A percentile compares a stretch with the other conserved stretches of the same genome.
Evolutionary conservation across 2,329 filamentous ascomycete genomes (phyloP).

Genomic region (Knoxdaviesia capensis): DNA sequence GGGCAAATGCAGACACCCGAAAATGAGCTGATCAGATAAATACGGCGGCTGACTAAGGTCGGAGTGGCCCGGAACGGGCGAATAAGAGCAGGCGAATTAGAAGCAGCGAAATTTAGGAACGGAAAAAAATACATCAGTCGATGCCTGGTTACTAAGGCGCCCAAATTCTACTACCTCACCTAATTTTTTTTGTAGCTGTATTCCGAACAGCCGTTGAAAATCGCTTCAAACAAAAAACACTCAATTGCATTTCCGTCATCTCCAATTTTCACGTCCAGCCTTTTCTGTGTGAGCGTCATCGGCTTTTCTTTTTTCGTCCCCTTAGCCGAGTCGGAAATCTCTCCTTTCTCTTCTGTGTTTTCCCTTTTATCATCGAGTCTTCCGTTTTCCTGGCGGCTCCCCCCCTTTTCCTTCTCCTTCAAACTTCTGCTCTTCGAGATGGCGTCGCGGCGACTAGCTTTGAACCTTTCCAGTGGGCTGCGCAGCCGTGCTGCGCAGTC

Average conservation of each 20-base stretch:
- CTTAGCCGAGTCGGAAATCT: too few relatives aligned
- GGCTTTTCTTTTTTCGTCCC: too few relatives aligned
- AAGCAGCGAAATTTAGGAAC: not conserved
- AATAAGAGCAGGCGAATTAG: too few relatives aligned
- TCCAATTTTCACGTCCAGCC: constrained; percentile 11
- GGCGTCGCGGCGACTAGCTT: constrained; percentile 93
- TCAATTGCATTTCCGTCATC: constrained; percentile 14
- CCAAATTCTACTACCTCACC: constrained; percentile 3
- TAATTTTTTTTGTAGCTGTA: not conserved
- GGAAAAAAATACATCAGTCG: not conserved
- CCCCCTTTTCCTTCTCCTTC: constrained; percentile 5
- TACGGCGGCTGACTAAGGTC: too few relatives aligned
- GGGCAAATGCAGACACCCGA: too few relatives aligned
- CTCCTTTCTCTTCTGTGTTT: not conserved
- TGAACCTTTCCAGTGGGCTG: constrained; percentile 80
- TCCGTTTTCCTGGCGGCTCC: constrained; percentile 3
- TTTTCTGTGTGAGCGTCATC: constrained; percentile 4
- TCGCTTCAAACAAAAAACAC: constrained; percentile 29
- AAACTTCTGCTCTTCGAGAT: constrained; percentile 30
- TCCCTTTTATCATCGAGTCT: not conserved
- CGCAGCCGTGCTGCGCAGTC: constrained; percentile 73
- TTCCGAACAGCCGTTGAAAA: constrained; percentile 3
- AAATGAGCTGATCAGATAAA: too few relatives aligned
- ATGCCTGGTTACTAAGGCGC: constrained; percentile 7
- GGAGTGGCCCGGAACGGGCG: too few relatives aligned